These are phyloP conservation scores for Populus hybrid DNA, from an alignment of 441 rosid species.

Conservation along the genomic window DNA sequence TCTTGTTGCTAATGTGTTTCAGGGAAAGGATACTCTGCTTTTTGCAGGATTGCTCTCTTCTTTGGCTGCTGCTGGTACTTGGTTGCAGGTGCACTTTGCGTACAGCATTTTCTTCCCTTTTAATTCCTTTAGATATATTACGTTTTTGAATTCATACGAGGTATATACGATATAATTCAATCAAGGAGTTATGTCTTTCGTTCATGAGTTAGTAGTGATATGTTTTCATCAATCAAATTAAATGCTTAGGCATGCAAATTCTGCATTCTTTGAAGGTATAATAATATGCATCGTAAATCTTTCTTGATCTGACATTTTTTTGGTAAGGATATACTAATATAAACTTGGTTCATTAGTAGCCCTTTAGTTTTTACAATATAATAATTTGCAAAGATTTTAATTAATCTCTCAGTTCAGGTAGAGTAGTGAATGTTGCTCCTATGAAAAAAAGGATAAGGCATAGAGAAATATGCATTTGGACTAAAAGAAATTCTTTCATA, in stretches of 20 bases:
- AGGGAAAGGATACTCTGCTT: slow-evolving; percentile 78
- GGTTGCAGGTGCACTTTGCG: slow-evolving; percentile 72
- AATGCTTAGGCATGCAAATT: neutral
- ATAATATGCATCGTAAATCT: no score
- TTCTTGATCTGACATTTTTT: no score
- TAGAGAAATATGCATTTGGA: no score
- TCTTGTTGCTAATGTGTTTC: slow-evolving; percentile 76
- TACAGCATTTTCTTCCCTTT: neutral
- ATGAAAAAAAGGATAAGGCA: no score
- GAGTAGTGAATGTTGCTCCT: no score
- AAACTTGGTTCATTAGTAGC: no score
- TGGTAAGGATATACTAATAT: no score
- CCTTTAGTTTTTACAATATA: no score
- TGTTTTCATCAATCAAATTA: neutral
- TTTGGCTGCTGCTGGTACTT: slow-evolving; percentile 94
- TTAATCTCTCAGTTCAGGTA: no score
- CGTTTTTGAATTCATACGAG: neutral
- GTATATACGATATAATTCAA: neutral
- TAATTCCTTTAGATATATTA: neutral
- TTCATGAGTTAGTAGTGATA: neutral
- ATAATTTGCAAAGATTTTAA: no score
- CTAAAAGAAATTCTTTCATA: no score
- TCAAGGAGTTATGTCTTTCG: neutral
- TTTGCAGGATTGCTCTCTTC: slow-evolving; percentile 90
- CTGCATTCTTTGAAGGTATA: neutral